Base-by-base conservation (phyloP, 805 yeast genomes). In the Candida pseudofarinosa region DNA sequence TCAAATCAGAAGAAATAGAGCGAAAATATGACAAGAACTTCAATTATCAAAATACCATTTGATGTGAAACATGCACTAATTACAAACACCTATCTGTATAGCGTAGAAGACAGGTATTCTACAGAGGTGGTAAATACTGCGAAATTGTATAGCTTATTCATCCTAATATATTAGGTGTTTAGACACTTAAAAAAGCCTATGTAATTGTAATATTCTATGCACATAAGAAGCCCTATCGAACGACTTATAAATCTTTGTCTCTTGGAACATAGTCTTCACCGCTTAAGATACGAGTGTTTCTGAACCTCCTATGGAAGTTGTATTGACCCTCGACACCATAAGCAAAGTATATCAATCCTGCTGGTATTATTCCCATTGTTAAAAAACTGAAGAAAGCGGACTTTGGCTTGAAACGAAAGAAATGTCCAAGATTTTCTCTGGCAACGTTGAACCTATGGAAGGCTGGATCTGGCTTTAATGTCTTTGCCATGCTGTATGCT, bases 391-490 rank as follows among this genome's bases (percentile, higher is more conserved):
- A 67, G 16, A 56, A 36, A 12, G 64, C 67, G 5, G 71, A 63
- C 47, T 59, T 60, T 18, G 72, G 62, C 41, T 58, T 70, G 60
- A 70, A 68, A 39, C 76, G 62, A 56, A 70, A 70, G 55, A 61
- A 63, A 53, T 62, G 63, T 23, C 75, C 74, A 32, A 58, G 51
- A 47, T 58, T 63, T 49, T 70, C 75, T 49, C 65, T 69, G 40
- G 72, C 73, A 26, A 57, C 48, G 50, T 70, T 70, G 58, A 70
- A 70, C 47, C 62, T 60, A 52, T 67, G 69, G 35, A 68, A 60
- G 38, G 59, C 73, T 35, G 62, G 65, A 51, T 70, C 76, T 46
- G 71, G 73, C 56, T 53, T 63, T 48, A 70, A 65, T 35, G 76
- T 70, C 46, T 59, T 65, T 39, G 74, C 76, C 76, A 70, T 70